phyloP scores from a whole-genome alignment of 768 basidiomycete species.

The Suillus plorans region DNA sequence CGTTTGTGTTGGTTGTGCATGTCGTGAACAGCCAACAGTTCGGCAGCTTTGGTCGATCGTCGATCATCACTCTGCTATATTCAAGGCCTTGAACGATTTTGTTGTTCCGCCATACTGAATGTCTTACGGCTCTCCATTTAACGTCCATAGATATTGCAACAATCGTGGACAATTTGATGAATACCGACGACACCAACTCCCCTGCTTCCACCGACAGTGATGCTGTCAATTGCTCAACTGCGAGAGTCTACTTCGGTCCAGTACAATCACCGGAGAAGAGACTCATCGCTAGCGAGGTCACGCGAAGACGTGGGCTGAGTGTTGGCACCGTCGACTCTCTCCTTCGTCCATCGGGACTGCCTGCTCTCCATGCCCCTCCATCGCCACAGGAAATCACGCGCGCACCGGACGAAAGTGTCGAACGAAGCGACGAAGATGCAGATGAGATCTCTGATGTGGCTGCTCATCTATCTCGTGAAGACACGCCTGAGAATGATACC shows the following conservation, averaged over 20 bases:
- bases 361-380: constrained; percentile 32
- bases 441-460: constrained; percentile 25
- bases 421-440: constrained; percentile 33
- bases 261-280: constrained; percentile 53
- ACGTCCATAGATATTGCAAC: constrained; percentile 4
- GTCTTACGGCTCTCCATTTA: neutral
- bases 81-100: neutral
- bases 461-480: constrained; percentile 33
- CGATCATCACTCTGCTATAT: constrained; percentile 3
- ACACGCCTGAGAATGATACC: constrained; percentile 50
- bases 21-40: constrained; percentile 5
- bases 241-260: constrained; percentile 51
- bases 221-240: constrained; percentile 40
- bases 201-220: constrained; percentile 39
- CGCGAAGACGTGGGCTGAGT: constrained; percentile 30
- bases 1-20: constrained; percentile 16
- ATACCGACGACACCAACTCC: constrained; percentile 20
- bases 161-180: constrained; percentile 4
- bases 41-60: constrained; percentile 4
- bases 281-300: constrained; percentile 33
- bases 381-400: constrained; percentile 13
- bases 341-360: constrained; percentile 52
- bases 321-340: constrained; percentile 27
- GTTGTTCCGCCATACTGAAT: neutral
- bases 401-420: constrained; percentile 20